Evolutionary conservation across 2,329 filamentous ascomycete genomes (phyloP), one percentile per base, ranked within the genome.

Genomic region (Phialocephala subalpina): DNA sequence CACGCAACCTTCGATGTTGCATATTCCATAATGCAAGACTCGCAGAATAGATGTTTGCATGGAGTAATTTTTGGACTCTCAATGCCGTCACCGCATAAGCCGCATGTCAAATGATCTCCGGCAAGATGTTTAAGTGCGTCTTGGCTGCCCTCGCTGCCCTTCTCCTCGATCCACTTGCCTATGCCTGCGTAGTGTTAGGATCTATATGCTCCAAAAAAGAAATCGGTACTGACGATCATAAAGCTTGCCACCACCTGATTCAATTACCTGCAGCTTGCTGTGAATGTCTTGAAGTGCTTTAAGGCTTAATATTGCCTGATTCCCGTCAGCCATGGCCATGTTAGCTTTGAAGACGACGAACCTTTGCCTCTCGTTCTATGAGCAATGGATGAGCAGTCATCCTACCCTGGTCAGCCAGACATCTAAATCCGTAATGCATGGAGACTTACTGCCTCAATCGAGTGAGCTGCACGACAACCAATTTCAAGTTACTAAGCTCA

Each of bases 371-470:
- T 25, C 22, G 55, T 2, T 11, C 14, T 14, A 64, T 45, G 22
- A 64, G 7, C 14, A 40, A 69, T 75, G 7, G 69, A 73, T 58
- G 64, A 56, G 27, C 60, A 18, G 40, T 33, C 25, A 12, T 65
- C 71, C 25, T 69, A 35, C 9, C 8, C 20, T 1, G 14, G 35
- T 62, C 25, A 62, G 47, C 6, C 1, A 5, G 18, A n/a, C 9
- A 1, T 1, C n/a, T 14, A 1, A 25, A 1, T n/a, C 9, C 3
- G 1, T 22, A 12, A 38, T 2, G 3, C n/a, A 6, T 4, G 3
- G 29, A 1, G 20, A 36, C 55, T 38, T 57, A 57, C 55, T 57
- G 55, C 38, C 55, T n/a, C 20, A 22, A 2, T 2, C 55, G 55
- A 16, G 55, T 57, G 9, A 57, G 55, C 12, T 38, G 3, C 3